phyloP scores from a whole-genome alignment of 2,329 filamentous ascomycete genomes.

The Apiospora marii region DNA sequence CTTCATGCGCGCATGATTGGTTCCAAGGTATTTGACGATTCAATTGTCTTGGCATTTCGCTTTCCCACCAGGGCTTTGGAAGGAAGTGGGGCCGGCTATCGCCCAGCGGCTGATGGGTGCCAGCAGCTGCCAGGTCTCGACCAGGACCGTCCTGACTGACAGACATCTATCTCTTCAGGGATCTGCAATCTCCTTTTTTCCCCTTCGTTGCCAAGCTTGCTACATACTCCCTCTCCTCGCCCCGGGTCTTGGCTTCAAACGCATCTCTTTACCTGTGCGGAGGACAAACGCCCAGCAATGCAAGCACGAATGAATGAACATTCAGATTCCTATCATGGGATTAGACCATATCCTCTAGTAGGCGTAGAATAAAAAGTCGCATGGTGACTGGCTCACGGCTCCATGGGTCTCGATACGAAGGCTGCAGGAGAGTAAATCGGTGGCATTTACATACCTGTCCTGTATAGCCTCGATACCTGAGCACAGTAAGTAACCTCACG shows the following conservation, averaged over 20 bases:
- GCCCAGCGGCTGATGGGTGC: background rate
- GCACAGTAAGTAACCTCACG: background rate
- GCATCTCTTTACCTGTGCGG: background rate
- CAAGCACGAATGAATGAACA: background rate
- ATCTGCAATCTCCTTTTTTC: background rate
- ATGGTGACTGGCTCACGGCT: background rate
- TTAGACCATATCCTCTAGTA: background rate
- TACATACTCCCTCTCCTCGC: constrained; percentile 16
- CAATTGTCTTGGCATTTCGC: background rate
- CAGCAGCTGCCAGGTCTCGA: constrained; percentile 13
- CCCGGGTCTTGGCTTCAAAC: background rate
- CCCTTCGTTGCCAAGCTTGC: background rate
- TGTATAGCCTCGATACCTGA: too few relatives aligned
- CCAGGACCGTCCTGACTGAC: background rate
- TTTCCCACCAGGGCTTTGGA: too few relatives aligned
- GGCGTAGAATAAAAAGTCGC: background rate
- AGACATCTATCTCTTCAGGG: background rate
- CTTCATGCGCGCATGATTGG: background rate
- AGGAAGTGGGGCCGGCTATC: background rate
- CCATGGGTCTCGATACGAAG: background rate
- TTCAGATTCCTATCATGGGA: background rate
- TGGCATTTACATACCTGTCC: too few relatives aligned
- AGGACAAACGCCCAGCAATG: background rate
- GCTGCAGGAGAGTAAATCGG: background rate
- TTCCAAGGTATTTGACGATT: background rate